Conservation (phyloP, 352 stramenopile species). For the Globisporangium spiculum region DNA sequence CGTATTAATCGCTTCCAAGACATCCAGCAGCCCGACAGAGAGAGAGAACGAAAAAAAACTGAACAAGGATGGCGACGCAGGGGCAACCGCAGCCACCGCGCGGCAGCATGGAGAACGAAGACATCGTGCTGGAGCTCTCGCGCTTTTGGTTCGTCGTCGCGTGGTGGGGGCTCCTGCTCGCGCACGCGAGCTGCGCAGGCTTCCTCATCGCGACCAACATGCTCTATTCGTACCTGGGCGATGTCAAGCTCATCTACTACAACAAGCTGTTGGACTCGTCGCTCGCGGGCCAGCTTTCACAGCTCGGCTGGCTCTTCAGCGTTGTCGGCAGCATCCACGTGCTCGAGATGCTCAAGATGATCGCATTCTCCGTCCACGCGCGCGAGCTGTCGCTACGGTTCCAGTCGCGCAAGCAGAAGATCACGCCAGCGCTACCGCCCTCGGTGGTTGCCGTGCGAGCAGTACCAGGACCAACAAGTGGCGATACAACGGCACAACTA, state of each 20-base stretch:
- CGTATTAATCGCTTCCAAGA: background rate
- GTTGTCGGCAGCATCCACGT: slow-evolving; percentile 22
- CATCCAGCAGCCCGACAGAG: background rate
- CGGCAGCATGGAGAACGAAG: slow-evolving; percentile 2
- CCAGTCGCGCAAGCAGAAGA: slow-evolving; percentile 13
- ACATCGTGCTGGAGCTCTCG: slow-evolving; percentile 22
- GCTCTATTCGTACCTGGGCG: slow-evolving; percentile 29
- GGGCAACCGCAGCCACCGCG: background rate
- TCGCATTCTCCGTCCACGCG: slow-evolving; percentile 24
- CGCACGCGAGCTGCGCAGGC: slow-evolving; percentile 22
- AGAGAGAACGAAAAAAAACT: background rate
- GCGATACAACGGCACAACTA: background rate
- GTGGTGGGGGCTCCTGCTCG: slow-evolving; percentile 30
- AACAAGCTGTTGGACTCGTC: slow-evolving; percentile 40
- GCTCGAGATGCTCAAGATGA: slow-evolving; percentile 32
- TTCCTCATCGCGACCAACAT: slow-evolving; percentile 28
- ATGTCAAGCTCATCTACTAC: slow-evolving; percentile 36
- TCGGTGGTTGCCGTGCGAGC: slow-evolving; percentile 10
- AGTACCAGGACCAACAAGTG: background rate
- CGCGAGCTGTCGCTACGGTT: slow-evolving; percentile 24
- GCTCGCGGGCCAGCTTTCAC: slow-evolving; percentile 22
- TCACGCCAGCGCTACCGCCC: slow-evolving; percentile 10
- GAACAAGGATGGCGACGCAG: background rate
- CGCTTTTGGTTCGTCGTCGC: slow-evolving; percentile 16
- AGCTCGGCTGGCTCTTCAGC: slow-evolving; percentile 28